Percentiles rank a stretch among this genome's conserved stretches.
These are phyloP conservation scores for Candida glaebosa DNA, from an alignment of 805 yeast species.

Conservation along the genomic window DNA sequence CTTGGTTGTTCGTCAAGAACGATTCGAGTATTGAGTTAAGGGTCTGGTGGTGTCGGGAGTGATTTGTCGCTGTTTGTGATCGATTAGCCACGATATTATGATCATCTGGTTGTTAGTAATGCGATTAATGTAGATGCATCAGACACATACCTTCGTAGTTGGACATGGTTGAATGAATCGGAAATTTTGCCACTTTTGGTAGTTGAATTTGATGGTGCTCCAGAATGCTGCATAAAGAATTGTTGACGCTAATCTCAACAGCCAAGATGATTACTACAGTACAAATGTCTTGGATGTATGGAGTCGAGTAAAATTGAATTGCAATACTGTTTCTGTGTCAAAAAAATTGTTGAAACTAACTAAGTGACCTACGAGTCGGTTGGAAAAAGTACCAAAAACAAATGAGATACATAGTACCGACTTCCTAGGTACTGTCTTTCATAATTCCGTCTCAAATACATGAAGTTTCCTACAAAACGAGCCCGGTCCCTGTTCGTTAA, in stretches of 20 bases:
- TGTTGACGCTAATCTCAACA: no score
- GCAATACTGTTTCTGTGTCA: no score
- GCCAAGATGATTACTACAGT: no score
- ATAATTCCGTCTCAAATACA: no score
- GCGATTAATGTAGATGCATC: not conserved
- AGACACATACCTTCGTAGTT: conserved; percentile 40
- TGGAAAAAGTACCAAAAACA: no score
- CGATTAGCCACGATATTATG: conserved; percentile 25
- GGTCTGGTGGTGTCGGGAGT: conserved; percentile 28
- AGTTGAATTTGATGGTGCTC: not conserved
- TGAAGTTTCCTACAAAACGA: not conserved
- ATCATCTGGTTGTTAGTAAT: conserved; percentile 28
- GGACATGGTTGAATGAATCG: conserved; percentile 24
- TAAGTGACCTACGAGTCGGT: no score
- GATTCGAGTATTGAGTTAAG: conserved; percentile 31
- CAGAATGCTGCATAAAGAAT: not conserved
- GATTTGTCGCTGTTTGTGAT: conserved; percentile 7
- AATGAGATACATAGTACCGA: no score
- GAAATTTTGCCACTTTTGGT: conserved; percentile 2
- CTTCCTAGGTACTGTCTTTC: no score
- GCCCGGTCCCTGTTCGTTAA: not conserved
- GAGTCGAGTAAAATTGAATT: no score
- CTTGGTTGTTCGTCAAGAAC: conserved; percentile 21
- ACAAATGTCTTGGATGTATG: no score
- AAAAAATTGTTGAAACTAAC: no score